A percentile compares a stretch with the other conserved stretches of the same genome.
phyloP scores from a whole-genome alignment of 2,329 filamentous ascomycete species.

The Sporothrix luriei region DNA sequence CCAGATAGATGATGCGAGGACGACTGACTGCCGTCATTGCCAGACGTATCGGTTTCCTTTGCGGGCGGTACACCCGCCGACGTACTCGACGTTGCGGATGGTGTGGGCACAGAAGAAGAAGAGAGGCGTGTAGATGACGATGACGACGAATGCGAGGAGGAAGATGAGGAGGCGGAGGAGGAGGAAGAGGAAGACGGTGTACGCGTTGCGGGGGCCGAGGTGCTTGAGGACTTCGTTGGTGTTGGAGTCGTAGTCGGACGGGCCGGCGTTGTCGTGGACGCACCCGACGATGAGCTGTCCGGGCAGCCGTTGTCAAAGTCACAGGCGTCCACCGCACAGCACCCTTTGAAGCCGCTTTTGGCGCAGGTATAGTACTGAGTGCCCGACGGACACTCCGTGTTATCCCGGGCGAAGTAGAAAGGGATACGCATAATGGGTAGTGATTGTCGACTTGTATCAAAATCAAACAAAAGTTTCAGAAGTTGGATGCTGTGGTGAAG shows the following conservation, averaged over 20 bases:
- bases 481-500: neutral
- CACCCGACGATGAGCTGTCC: neutral
- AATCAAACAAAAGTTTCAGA: neutral
- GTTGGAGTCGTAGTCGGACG: no score
- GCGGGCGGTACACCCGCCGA: neutral
- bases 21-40: conserved; percentile 10
- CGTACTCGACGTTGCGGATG: conserved; percentile 25
- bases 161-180: conserved; percentile 32
- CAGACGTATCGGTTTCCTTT: neutral
- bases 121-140: neutral
- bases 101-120: neutral
- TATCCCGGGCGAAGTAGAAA: neutral
- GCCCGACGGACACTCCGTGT: conserved; percentile 40
- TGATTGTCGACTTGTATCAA: neutral
- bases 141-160: neutral
- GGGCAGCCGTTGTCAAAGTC: conserved; percentile 41
- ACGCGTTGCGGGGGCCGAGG: neutral
- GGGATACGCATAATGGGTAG: conserved; percentile 33
- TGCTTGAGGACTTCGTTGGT: no score
- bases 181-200: conserved; percentile 35
- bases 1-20: conserved; percentile 36
- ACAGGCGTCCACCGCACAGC: conserved; percentile 53
- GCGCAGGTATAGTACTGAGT: conserved; percentile 46
- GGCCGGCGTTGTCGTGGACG: neutral
- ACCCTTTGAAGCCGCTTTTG: conserved; percentile 47